Percentiles rank a stretch among this genome's conserved stretches.
Evolutionary conservation across 2,329 filamentous ascomycete genomes (phyloP).

Genomic region (Passalora sequoiae): DNA sequence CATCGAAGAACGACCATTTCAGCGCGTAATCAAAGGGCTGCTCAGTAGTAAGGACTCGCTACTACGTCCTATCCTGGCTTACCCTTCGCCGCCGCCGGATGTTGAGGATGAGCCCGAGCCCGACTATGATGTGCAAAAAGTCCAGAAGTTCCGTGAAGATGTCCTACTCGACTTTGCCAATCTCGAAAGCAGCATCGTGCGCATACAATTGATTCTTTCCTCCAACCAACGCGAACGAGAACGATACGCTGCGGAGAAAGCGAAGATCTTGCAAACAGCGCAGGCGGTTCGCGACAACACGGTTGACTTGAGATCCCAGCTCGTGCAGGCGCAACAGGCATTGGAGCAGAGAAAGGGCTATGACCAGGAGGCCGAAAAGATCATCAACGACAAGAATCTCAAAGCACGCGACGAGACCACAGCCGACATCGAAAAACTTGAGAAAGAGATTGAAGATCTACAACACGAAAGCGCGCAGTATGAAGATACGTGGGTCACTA

Average conservation of each 20-base stretch:
- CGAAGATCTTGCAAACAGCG: slow-evolving; percentile 71
- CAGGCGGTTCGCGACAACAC: slow-evolving; percentile 73
- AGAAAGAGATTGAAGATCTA: slow-evolving; percentile 81
- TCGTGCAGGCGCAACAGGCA: slow-evolving; percentile 70
- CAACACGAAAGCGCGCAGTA: slow-evolving; percentile 80
- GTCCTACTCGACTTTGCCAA: slow-evolving; percentile 81
- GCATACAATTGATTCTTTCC: slow-evolving; percentile 78
- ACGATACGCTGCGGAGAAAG: slow-evolving; percentile 75
- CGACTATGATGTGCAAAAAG: slow-evolving; percentile 42
- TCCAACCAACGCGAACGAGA: slow-evolving; percentile 79
- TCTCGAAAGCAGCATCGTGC: slow-evolving; percentile 78
- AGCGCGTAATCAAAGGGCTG: slow-evolving; percentile 78
- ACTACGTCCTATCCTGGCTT: slow-evolving; percentile 48
- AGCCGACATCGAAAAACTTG: slow-evolving; percentile 70
- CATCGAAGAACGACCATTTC: slow-evolving; percentile 89
- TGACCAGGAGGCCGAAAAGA: slow-evolving; percentile 81
- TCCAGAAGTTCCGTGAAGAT: slow-evolving; percentile 67
- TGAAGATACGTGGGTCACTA: slow-evolving; percentile 75
- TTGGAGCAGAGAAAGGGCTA: slow-evolving; percentile 77
- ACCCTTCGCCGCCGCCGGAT: slow-evolving; percentile 61
- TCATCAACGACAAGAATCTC: slow-evolving; percentile 73
- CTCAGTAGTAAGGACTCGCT: slow-evolving; percentile 62
- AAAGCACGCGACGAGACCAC: slow-evolving; percentile 79
- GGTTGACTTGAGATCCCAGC: slow-evolving; percentile 62
- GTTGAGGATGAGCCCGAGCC: slow-evolving; percentile 46